These are phyloP conservation scores for Auriscalpium microsporum DNA, from an alignment of 768 basidiomycete species.

Conservation along the genomic window DNA sequence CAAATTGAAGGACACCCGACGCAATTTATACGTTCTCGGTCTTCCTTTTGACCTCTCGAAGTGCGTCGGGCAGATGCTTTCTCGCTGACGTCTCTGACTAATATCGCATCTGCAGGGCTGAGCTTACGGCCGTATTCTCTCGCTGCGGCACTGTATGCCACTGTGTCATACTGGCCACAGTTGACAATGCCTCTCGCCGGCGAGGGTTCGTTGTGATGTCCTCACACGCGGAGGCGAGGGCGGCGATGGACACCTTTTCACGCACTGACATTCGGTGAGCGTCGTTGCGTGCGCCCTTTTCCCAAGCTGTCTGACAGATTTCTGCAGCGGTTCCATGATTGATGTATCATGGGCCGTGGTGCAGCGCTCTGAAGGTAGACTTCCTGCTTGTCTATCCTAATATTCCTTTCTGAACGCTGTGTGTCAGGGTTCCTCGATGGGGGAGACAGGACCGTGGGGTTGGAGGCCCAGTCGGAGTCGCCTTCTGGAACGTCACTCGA, in stretches of 20 bases:
- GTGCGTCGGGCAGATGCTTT: slow-evolving; percentile 30
- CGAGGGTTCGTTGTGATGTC: slow-evolving; percentile 83
- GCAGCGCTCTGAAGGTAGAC: slow-evolving; percentile 69
- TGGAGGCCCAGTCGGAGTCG: slow-evolving; percentile 37
- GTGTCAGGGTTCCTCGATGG: slow-evolving; percentile 68
- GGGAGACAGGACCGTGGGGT: slow-evolving; percentile 62
- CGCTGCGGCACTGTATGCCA: slow-evolving; percentile 62
- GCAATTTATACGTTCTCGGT: slow-evolving; percentile 81
- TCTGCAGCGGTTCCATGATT: slow-evolving; percentile 56
- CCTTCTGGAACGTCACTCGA: neutral
- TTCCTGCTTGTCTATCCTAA: neutral
- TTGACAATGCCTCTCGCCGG: slow-evolving; percentile 75
- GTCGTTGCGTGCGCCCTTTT: neutral
- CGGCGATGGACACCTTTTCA: slow-evolving; percentile 58
- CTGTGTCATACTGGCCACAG: slow-evolving; percentile 74
- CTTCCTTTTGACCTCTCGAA: slow-evolving; percentile 75
- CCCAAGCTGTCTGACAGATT: slow-evolving; percentile 3
- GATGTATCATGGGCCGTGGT: slow-evolving; percentile 87
- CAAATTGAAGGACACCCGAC: slow-evolving; percentile 40
- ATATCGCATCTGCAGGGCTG: slow-evolving; percentile 25
- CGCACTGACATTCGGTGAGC: slow-evolving; percentile 62
- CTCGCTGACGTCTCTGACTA: neutral
- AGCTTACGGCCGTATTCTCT: slow-evolving; percentile 55
- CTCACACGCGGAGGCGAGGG: slow-evolving; percentile 58
- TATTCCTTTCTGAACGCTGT: slow-evolving; percentile 1